A percentile compares a stretch with the other conserved stretches of the same genome.
phyloP scores from a whole-genome alignment of 75 land plant species.

The Selaginella moellendorffii region DNA sequence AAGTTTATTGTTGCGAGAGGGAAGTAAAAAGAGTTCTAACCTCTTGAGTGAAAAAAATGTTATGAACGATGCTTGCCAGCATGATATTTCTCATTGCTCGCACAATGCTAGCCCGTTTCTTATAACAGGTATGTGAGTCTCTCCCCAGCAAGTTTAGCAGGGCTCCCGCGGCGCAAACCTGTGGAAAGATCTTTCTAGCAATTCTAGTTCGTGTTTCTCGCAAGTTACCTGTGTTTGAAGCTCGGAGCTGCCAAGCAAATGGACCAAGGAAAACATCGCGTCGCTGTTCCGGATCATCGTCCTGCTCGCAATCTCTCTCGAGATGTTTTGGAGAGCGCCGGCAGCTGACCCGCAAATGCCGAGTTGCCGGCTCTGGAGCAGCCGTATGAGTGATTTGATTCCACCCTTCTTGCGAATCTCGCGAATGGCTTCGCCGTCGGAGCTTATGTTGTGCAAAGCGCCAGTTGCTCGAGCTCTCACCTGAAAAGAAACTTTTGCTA shows the following conservation, averaged over 20 bases:
- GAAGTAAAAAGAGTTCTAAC: background rate
- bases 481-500: too few species aligned
- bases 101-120: background rate
- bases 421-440: constrained; percentile 22
- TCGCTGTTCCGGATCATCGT: constrained; percentile 21
- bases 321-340: constrained; percentile 22
- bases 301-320: constrained; percentile 22
- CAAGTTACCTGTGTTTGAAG: constrained; percentile 20
- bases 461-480: constrained; percentile 25
- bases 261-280: constrained; percentile 13
- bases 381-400: constrained; percentile 12
- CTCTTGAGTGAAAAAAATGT: background rate
- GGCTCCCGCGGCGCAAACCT: constrained; percentile 24
- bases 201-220: background rate
- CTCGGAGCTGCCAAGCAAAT: constrained; percentile 18
- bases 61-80: background rate
- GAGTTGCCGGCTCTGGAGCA: constrained; percentile 14
- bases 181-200: background rate
- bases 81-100: background rate
- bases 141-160: constrained; percentile 21
- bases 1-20: background rate
- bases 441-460: constrained; percentile 21
- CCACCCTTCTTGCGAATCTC: constrained; percentile 20
- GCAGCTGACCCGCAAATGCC: constrained; percentile 26
- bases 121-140: constrained; percentile 2